Base-by-base conservation (phyloP, 176 grass and related monocot genomes). In the Oryza glaberrima region DNA sequence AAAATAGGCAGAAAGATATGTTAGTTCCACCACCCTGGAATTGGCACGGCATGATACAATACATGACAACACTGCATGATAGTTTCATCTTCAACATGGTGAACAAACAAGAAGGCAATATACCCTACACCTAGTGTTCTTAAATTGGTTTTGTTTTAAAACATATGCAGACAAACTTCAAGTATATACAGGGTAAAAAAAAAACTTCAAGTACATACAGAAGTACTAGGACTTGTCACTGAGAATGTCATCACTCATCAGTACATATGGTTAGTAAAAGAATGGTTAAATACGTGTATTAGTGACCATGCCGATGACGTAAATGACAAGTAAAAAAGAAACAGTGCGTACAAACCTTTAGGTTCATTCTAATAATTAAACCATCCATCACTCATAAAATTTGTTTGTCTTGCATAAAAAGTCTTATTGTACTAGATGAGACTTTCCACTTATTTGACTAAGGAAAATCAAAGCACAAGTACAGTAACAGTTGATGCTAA, bases 1-100 rank as follows among this genome's bases (percentile, higher is more conserved):
- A 34, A 90, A 76, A 84, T 40, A 78, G 22, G 76, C 65, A 79
- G 47, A 75, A 70, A 67, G 63, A 78, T 40, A 86, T 47, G 5
- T 30, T n/a, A 82, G 72, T 77, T 78, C 56, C 43, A 51, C 3
- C 4, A 2, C n/a, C 8, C 4, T 73, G 14, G 10, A 78, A 73
- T 63, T 73, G 9, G 32, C 7, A 19, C 8, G 51, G 30, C 13
- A 74, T n/a, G 19, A 43, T 19, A 73, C 19, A 82, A 77, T 58
- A n/a, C 54, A 58, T n/a, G 54, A 19, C 5, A 17, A 73, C 3
- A 79, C 3, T 47, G 17, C 30, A 78, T 74, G 20, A 36, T 68
- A 43, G 77, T 40, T 48, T 51, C 48, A 44, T 74, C 68, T 52
- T 47, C 26, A 79, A 64, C 17, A 36, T 73, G 35, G 19, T 17